These are phyloP conservation scores for Chrysoporthe austroafricana DNA, from an alignment of 2,329 filamentous ascomycete genomes.

Conservation along the genomic window DNA sequence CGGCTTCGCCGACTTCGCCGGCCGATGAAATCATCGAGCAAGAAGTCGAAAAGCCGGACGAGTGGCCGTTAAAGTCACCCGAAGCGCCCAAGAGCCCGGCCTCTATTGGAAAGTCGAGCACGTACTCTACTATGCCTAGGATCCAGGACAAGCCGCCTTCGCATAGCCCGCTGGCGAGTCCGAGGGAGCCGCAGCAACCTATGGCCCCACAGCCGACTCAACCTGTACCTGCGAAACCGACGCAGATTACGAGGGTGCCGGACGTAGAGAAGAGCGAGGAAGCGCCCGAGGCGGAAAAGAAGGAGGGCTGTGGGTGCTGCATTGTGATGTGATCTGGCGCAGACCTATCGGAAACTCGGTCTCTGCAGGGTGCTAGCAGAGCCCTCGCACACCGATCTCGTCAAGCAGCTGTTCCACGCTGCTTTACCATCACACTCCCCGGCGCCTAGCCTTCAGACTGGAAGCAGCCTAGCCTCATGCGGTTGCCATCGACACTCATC, in stretches of 20 bases:
- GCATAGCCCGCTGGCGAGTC: slow-evolving; percentile 48
- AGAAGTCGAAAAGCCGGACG: slow-evolving; percentile 42
- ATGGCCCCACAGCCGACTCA: slow-evolving; percentile 42
- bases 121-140: slow-evolving; percentile 67
- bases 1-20: slow-evolving; percentile 37
- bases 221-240: slow-evolving; percentile 42
- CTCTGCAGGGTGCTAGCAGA: not conserved
- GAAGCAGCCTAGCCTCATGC: not conserved
- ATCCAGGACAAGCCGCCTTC: slow-evolving; percentile 51
- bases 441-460: not conserved
- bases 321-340: slow-evolving; percentile 67
- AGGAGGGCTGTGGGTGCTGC: slow-evolving; percentile 71
- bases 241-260: slow-evolving; percentile 49
- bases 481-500: not conserved
- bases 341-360: not conserved
- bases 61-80: slow-evolving; percentile 63
- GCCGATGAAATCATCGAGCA: slow-evolving; percentile 36
- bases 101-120: slow-evolving; percentile 49
- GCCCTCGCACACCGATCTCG: not conserved
- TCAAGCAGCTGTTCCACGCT: not conserved
- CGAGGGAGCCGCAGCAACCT: slow-evolving; percentile 49
- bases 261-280: slow-evolving; percentile 57
- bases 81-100: slow-evolving; percentile 53
- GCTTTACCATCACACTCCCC: not conserved
- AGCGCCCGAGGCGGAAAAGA: slow-evolving; percentile 57